Evolutionary conservation across 148 eudicot species (phyloP), one percentile per base, ranked within the genome.

Genomic region (Amaranthus cruentus): DNA sequence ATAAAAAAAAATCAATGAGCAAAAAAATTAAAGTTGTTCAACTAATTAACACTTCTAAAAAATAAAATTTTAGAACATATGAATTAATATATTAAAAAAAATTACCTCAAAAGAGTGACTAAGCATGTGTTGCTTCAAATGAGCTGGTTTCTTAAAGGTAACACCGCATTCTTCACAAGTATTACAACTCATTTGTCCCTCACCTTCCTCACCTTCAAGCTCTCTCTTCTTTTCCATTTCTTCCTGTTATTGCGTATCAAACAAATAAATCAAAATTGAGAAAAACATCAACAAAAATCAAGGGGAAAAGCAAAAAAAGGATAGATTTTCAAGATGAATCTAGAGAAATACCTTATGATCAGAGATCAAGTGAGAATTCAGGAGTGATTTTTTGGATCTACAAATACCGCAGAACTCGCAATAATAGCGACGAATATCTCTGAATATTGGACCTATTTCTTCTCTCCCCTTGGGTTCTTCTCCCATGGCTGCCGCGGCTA

Each of bases 121-220:
- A 62, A 75, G 92, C 94, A 92, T 85, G 72, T 95, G 99, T 76
- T 95, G 99, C 81, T 83, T 92, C 83, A 95, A 85, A 78, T 92
- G 81, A 76, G 97, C 94, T 49, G 99, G 99, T 72, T 95, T 92
- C 69, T 68, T 72, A 28, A 95, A 95, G 62, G 70, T 86, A 21
- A 70, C 78, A 54, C 97, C 94, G 56, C 99, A 95, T 12, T 92
- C 87, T 48, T 84, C 86, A 81, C 99, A 95, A 1, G 75, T 75
- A 61, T 90, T 90, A 66, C 62, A 47, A 75, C 76, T 11, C 67
- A 83, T 87, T 38, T 55, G 12, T 46, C 46, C 66, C 62, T 83
- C 81, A 4, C 47, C 62, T 75, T 79, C 81, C 5, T 57, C 85
- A 2, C 55, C 74, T 1, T 68, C 77, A 51, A 62, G 47, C 15